Conservation (phyloP, 2,329 filamentous ascomycete genomes). For the Parafenestella ontariensis region DNA sequence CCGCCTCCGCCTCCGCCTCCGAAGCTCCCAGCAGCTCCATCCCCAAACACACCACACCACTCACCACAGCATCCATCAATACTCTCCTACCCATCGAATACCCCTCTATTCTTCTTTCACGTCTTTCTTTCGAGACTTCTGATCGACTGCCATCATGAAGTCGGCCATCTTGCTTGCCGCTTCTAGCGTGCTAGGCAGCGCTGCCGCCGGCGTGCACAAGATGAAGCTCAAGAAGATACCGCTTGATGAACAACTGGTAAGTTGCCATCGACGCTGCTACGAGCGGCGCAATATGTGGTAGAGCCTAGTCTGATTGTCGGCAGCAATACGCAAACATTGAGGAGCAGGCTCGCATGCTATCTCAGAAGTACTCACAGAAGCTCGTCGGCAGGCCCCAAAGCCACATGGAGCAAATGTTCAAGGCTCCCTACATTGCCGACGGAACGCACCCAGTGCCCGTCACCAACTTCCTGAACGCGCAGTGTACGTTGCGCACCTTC, state of each 20-base stretch:
- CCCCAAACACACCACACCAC: constrained; percentile 2
- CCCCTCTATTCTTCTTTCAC: constrained; percentile 9
- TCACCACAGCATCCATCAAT: constrained; percentile 1
- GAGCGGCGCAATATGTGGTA: constrained; percentile 4
- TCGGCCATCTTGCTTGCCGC: constrained; percentile 78
- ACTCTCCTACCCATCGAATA: too few species aligned
- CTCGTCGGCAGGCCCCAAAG: constrained; percentile 83
- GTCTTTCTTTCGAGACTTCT: constrained; percentile 8
- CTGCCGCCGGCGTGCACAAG: constrained; percentile 88
- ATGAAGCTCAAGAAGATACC: constrained; percentile 98
- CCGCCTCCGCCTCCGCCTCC: constrained; percentile 16
- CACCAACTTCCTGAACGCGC: constrained; percentile 97
- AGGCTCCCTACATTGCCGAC: constrained; percentile 70
- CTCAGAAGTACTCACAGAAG: constrained; percentile 68
- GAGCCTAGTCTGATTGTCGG: constrained; percentile 27
- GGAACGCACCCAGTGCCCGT: constrained; percentile 83
- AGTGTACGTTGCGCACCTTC: constrained; percentile 72
- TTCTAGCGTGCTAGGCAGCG: constrained; percentile 80
- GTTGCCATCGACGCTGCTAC: constrained; percentile 49
- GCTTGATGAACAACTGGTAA: constrained; percentile 87
- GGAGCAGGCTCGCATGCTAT: constrained; percentile 77
- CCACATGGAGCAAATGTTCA: constrained; percentile 80
- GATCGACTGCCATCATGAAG: constrained; percentile 71
- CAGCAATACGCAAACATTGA: constrained; percentile 81
- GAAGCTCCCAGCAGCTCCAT: constrained; percentile 15